Base-by-base conservation (phyloP, 257 asterid species). In the Solanum clarkiae region DNA sequence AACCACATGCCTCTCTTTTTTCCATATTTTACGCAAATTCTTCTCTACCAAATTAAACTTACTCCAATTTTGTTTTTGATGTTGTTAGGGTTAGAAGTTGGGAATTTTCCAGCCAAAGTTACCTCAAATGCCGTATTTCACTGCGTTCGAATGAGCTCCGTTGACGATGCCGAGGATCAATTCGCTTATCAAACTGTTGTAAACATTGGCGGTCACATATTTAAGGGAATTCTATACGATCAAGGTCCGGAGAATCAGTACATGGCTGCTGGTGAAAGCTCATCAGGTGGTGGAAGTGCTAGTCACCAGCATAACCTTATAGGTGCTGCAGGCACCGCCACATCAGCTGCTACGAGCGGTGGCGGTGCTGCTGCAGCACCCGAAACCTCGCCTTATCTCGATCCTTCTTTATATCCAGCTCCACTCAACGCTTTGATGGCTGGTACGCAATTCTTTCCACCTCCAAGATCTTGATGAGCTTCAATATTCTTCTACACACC, bases 361-460 rank as follows among this genome's bases (percentile, higher is more conserved):
- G 84, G 88, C 10, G 89, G 81, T 13, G 85, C 86, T 7, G 80
- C 85, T 18, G 65, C 84, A 9, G 71, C 75, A 53, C 85, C 70
- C 3, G 66, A 44, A 42, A 83, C 87, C n/a, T 32, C 91, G 20
- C 81, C 90, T n/a, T 96, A 89, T 80, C 86, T 93, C 8, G 97
- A 96, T 81, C 90, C 91, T 70, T 88, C 93, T 4, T 77, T 91
- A 44, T 94, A 90, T 72, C 94, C 94, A 51, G 90, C 98, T 74
- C 94, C 93, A 10, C 82, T 96, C n/a, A 93, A 88, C 87, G 92
- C 91, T 87, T 96, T 91, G 93, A 90, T 93, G 84, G 90, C 97
- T 85, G 98, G 98, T 94, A 96, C 97, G 96, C 97, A 92, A 89
- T 95, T 96, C 96, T 95, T 95, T 94, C 99, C 98, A 84, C 97